Conservation (phyloP, 2,329 filamentous ascomycete species). For the Calonectria pseudoturangicola region DNA sequence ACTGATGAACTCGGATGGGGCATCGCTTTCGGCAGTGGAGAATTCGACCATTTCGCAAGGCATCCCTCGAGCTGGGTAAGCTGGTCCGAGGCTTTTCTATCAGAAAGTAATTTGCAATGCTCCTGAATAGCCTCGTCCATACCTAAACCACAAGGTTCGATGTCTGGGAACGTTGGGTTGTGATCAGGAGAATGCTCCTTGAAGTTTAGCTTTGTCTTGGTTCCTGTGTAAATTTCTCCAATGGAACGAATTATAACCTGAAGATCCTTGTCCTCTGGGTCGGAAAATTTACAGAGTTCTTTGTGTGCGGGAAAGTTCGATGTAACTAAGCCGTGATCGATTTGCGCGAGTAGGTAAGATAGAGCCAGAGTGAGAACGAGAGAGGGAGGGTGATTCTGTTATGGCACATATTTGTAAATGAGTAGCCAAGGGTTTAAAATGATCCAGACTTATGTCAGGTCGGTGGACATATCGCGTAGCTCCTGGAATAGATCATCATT, state of each 20-base stretch:
- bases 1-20: not conserved
- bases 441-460: not conserved
- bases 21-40: not conserved
- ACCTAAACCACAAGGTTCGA: not conserved
- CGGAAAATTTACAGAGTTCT: not conserved
- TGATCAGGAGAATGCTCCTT: not conserved
- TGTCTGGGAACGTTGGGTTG: not conserved
- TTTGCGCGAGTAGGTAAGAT: not conserved
- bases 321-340: not conserved
- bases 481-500: not conserved
- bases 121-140: not conserved
- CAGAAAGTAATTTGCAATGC: not conserved
- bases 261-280: not conserved
- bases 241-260: not conserved
- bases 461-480: not conserved
- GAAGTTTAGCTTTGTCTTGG: not conserved
- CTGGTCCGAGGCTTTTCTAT: not conserved
- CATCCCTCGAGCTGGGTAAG: not conserved
- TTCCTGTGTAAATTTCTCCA: not conserved
- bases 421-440: not conserved
- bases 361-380: not conserved
- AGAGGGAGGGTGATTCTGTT: not conserved
- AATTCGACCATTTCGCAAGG: not conserved
- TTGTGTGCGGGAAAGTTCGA: not conserved
- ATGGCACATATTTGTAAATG: not conserved